Conservation (phyloP, 2,329 filamentous ascomycete genomes). For the Clonostachys rosea region DNA sequence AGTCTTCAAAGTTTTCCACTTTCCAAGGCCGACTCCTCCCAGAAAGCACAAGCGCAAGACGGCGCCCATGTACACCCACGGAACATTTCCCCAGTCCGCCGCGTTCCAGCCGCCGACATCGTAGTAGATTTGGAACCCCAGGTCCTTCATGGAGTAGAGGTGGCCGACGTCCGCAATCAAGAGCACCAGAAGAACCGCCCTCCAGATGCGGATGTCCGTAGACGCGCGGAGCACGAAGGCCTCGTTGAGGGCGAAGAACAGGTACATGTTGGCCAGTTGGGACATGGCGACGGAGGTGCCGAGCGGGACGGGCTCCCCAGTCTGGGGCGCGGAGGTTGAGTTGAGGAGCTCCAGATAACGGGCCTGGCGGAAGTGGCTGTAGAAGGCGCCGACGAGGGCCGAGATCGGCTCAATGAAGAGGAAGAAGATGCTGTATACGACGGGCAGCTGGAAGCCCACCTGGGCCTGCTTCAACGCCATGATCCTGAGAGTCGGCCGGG, state of each 20-base stretch:
- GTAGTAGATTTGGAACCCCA: conserved; percentile 62
- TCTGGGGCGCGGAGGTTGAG: conserved; percentile 32
- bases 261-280: conserved; percentile 74
- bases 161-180: conserved; percentile 76
- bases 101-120: conserved; percentile 58
- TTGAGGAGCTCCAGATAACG: conserved; percentile 63
- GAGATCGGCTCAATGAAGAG: conserved; percentile 63
- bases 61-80: conserved; percentile 65
- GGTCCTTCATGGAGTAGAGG: conserved; percentile 57
- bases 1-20: conserved; percentile 13
- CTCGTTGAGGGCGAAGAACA: conserved; percentile 74
- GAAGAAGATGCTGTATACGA: conserved; percentile 68
- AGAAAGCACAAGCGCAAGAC: conserved; percentile 55
- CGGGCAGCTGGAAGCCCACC: conserved; percentile 44
- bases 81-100: conserved; percentile 65
- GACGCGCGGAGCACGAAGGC: conserved; percentile 69
- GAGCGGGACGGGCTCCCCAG: conserved; percentile 37
- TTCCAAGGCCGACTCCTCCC: conserved; percentile 45
- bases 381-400: conserved; percentile 47
- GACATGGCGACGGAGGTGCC: conserved; percentile 64
- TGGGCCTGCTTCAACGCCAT: not conserved
- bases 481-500: too few species aligned
- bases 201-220: conserved; percentile 65
- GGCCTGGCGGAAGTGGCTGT: conserved; percentile 40
- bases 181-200: conserved; percentile 58